These are phyloP conservation scores for Penicillium verhagenii DNA, from an alignment of 495 filamentous ascomycete species.

Conservation along the genomic window DNA sequence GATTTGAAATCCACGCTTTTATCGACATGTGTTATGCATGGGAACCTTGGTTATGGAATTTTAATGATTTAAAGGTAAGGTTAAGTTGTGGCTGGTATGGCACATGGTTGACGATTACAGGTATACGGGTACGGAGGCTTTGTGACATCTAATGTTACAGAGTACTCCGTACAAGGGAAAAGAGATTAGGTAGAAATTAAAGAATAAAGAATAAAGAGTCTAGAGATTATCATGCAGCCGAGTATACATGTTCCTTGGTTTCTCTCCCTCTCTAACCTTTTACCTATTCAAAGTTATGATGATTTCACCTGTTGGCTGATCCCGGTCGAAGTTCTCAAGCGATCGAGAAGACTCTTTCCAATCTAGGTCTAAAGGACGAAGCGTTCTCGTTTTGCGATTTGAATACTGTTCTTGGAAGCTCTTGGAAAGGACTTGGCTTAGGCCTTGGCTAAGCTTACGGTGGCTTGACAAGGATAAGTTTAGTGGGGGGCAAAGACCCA, in stretches of 20 bases:
- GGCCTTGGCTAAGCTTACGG: constrained; percentile 28
- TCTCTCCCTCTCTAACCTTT: too few relatives aligned
- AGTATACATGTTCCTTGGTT: too few relatives aligned
- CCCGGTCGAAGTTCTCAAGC: too few relatives aligned
- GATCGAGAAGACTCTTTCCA: too few relatives aligned
- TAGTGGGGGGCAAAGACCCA: constrained; percentile 11
- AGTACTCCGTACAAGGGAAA: neutral
- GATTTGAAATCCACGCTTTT: constrained; percentile 17
- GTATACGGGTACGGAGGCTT: too few relatives aligned
- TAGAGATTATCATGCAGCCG: neutral
- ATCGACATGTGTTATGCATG: constrained; percentile 15
- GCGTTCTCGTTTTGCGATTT: neutral
- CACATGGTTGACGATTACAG: neutral
- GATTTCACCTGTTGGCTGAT: too few relatives aligned
- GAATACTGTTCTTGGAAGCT: constrained; percentile 15
- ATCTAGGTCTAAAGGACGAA: neutral
- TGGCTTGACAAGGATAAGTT: constrained; percentile 16
- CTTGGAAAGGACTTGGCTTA: constrained; percentile 9
- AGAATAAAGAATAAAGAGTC: neutral
- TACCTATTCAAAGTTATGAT: too few relatives aligned
- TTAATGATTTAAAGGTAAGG: neutral
- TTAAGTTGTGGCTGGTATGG: neutral
- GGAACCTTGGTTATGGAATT: constrained; percentile 19
- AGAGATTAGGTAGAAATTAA: too few relatives aligned
- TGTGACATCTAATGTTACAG: neutral